phyloP scores from a whole-genome alignment of 495 filamentous ascomycete species.

The Clavariopsis aquatica region DNA sequence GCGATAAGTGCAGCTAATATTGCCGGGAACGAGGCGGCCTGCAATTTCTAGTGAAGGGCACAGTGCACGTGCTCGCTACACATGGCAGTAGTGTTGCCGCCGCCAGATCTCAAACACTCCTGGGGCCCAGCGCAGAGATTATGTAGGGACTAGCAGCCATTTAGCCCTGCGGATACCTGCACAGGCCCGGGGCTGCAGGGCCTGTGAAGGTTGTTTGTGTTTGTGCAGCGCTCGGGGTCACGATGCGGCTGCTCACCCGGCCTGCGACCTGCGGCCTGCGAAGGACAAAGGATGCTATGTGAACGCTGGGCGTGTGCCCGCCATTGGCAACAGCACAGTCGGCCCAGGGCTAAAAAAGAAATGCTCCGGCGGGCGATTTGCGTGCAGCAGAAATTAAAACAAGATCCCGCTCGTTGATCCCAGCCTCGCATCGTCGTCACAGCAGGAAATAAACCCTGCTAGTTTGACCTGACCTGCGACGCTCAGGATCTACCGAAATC shows the following conservation, averaged over 20 bases:
- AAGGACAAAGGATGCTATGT: not conserved
- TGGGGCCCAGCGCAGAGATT: not conserved
- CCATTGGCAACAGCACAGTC: no score
- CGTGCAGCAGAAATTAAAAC: not conserved
- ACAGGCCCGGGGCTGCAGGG: not conserved
- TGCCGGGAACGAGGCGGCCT: not conserved
- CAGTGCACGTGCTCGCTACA: not conserved
- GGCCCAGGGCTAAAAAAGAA: not conserved
- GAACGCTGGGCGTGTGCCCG: no score
- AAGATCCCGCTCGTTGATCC: not conserved
- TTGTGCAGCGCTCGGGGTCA: not conserved
- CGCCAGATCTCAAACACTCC: not conserved
- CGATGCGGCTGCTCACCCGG: not conserved
- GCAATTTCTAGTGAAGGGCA: not conserved
- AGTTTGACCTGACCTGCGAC: constrained; percentile 15
- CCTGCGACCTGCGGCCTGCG: not conserved
- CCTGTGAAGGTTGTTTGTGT: not conserved
- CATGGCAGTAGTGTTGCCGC: not conserved
- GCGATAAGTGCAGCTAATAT: not conserved
- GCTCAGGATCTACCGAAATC: constrained; percentile 25
- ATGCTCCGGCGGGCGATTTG: not conserved
- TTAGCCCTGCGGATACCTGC: not conserved
- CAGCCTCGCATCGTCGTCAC: not conserved
- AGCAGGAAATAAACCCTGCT: constrained; percentile 17
- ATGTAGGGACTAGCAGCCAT: not conserved